Evolutionary conservation across 1,284 basidiomycete genomes (phyloP).

Genomic region (Xerocomus cyaneibrunnescens): DNA sequence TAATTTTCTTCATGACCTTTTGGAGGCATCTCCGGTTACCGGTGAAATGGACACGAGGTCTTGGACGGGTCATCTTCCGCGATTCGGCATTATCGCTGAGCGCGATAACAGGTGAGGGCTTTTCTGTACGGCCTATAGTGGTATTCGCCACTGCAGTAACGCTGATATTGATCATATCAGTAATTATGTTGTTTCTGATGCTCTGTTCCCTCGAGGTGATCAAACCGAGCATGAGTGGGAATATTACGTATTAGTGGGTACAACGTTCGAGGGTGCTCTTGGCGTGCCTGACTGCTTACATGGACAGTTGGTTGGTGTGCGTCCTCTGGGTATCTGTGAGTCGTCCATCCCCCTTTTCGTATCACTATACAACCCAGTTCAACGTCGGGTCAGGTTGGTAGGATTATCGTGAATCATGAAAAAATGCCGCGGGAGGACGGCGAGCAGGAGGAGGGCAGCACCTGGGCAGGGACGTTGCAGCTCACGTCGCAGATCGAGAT

Average conservation of each 20-base stretch:
- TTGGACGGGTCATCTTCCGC: constrained; percentile 12
- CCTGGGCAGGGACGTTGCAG: constrained; percentile 4
- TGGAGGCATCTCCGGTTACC: constrained; percentile 20
- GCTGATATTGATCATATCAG: constrained; percentile 7
- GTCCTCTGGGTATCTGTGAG: constrained; percentile 24
- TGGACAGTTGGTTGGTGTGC: constrained; percentile 20
- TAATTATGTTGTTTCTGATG: constrained; percentile 21
- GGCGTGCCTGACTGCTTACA: neutral
- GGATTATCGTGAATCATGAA: constrained; percentile 15
- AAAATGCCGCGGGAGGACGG: constrained; percentile 2
- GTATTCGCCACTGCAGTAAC: neutral
- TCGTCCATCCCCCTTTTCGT: neutral
- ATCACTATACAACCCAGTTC: neutral
- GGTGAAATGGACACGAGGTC: constrained; percentile 2
- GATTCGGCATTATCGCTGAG: constrained; percentile 13
- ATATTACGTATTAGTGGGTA: constrained; percentile 22
- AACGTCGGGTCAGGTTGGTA: constrained; percentile 15
- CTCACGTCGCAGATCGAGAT: constrained; percentile 11
- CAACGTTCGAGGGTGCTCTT: neutral
- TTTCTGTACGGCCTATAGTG: neutral
- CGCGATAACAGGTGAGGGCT: constrained; percentile 9
- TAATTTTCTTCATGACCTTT: constrained; percentile 20
- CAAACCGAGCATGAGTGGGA: constrained; percentile 11
- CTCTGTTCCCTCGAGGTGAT: constrained; percentile 18
- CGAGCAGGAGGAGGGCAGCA: neutral